These are phyloP conservation scores for Cyclotella cryptica DNA, from an alignment of 108 stramenopile genomes.

Conservation along the genomic window DNA sequence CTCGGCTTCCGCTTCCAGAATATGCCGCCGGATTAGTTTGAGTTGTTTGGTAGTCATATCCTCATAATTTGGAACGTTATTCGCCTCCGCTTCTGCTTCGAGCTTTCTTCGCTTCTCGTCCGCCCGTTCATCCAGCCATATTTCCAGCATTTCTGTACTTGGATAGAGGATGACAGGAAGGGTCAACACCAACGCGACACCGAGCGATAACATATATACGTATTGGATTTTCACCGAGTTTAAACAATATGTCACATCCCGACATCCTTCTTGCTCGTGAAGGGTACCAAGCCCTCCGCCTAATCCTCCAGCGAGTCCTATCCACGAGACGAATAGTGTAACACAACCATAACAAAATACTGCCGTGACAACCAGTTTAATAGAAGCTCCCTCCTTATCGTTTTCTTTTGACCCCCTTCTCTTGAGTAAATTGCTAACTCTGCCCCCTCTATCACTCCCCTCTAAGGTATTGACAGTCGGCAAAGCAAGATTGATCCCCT, in stretches of 20 bases:
- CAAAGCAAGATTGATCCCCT: constrained; percentile 56
- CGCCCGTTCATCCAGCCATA: constrained; percentile 52
- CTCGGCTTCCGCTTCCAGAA: background rate
- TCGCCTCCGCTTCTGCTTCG: constrained; percentile 15
- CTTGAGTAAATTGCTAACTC: constrained; percentile 2
- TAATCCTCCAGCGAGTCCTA: constrained; percentile 53
- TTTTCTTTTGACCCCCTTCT: constrained; percentile 3
- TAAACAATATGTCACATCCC: constrained; percentile 52
- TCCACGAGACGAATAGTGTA: constrained; percentile 50
- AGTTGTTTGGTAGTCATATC: constrained; percentile 13
- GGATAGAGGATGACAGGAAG: constrained; percentile 59
- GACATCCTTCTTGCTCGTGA: constrained; percentile 49
- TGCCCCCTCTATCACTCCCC: constrained; percentile 34
- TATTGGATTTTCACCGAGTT: constrained; percentile 35
- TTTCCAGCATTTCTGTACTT: constrained; percentile 55
- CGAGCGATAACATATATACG: constrained; percentile 55
- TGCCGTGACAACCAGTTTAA: constrained; percentile 46
- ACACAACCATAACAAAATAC: constrained; percentile 51
- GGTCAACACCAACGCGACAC: constrained; percentile 51
- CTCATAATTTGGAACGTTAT: background rate
- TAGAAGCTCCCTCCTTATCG: constrained; percentile 16
- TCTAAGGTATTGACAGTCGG: constrained; percentile 52
- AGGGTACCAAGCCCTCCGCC: constrained; percentile 55
- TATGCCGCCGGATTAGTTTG: background rate
- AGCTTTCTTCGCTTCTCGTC: constrained; percentile 42